A percentile compares a stretch with the other conserved stretches of the same genome.
phyloP scores from a whole-genome alignment of 345 rosid species.

The Sonneratia alba region DNA sequence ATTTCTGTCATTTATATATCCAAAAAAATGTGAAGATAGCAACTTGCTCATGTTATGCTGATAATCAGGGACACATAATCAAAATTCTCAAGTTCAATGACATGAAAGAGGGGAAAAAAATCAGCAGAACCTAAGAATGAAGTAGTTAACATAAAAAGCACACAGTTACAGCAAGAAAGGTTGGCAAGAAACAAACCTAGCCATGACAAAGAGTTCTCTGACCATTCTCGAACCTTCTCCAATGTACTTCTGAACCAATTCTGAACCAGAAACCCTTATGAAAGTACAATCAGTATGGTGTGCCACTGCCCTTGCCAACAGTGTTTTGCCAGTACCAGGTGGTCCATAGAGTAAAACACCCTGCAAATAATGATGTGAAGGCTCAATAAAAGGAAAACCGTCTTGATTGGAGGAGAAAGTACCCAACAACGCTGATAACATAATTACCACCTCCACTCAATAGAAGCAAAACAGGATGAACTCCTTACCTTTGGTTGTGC shows the following conservation, averaged over 20 bases:
- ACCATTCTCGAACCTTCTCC: conserved; percentile 99
- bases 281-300: conserved; percentile 99
- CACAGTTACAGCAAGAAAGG: neutral
- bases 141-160: neutral
- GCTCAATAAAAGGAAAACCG: neutral
- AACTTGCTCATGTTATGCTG: neutral
- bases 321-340: conserved; percentile 95
- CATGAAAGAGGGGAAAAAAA: neutral
- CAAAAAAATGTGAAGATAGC: neutral
- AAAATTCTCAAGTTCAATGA: neutral
- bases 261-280: conserved; percentile 98
- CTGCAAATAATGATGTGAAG: conserved; percentile 23
- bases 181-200: conserved; percentile 37
- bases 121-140: neutral
- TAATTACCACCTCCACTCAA: neutral
- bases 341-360: conserved; percentile 97
- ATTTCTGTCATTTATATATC: no score
- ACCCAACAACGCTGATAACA: neutral
- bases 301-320: conserved; percentile 97
- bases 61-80: neutral
- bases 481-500: conserved; percentile 92
- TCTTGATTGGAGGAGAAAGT: no score
- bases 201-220: conserved; percentile 97
- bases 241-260: conserved; percentile 91
- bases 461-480: neutral